Percentiles rank a stretch among this genome's conserved stretches.
Evolutionary conservation across 164 flowering plant species (phyloP).

Genomic region (Vitis rotundifolia): DNA sequence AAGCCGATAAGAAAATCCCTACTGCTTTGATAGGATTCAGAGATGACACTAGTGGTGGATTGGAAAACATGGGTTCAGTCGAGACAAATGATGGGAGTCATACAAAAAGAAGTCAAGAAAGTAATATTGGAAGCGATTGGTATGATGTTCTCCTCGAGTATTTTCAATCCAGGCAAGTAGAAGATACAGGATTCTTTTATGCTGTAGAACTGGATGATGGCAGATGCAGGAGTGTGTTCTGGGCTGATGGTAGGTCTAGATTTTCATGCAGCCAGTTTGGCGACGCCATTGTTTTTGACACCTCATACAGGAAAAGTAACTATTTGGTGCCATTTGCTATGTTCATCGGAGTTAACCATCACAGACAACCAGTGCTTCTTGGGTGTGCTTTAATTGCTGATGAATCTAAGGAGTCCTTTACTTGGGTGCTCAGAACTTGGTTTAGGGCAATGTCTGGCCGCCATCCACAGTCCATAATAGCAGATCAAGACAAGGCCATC

Average conservation of each 20-base stretch:
- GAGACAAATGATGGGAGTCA: slow-evolving; percentile 21
- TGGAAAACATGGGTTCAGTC: slow-evolving; percentile 32
- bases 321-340: slow-evolving; percentile 53
- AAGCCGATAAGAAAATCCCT: slow-evolving; percentile 13
- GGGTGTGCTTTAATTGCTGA: slow-evolving; percentile 62
- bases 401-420: slow-evolving; percentile 52
- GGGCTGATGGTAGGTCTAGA: slow-evolving; percentile 67
- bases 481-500: slow-evolving; percentile 60
- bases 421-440: slow-evolving; percentile 57
- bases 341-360: slow-evolving; percentile 61
- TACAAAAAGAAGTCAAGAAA: slow-evolving; percentile 26
- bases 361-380: slow-evolving; percentile 57
- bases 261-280: slow-evolving; percentile 57
- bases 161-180: slow-evolving; percentile 56
- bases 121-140: slow-evolving; percentile 51
- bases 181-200: slow-evolving; percentile 62
- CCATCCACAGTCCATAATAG: slow-evolving; percentile 48
- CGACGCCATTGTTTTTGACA: slow-evolving; percentile 53
- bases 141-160: slow-evolving; percentile 46
- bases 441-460: slow-evolving; percentile 54
- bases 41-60: slow-evolving; percentile 32
- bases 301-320: slow-evolving; percentile 36
- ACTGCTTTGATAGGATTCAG: slow-evolving; percentile 22
- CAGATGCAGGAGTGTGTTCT: slow-evolving; percentile 49
- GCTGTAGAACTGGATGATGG: slow-evolving; percentile 47